Evolutionary conservation across 129 eudicot species (phyloP), one percentile per base, ranked within the genome.

Genomic region (Oenanthe sinensis): DNA sequence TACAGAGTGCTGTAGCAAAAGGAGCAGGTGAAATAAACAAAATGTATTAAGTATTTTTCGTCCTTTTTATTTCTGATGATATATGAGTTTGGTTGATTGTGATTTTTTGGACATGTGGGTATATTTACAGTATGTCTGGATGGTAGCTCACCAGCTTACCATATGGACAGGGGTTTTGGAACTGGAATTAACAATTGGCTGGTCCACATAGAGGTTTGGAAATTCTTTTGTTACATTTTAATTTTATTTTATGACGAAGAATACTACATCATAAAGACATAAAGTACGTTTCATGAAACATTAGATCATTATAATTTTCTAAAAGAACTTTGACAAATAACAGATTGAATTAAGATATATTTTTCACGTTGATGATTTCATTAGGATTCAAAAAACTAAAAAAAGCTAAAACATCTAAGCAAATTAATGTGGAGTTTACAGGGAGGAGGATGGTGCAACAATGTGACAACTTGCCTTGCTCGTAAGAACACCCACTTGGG

Each of bases 361-460:
- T 0, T 24, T 10, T 30, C 7, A 26, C 12, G 39, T 28, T 63
- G 8, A 40, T 30, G 24, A 20, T n/a, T 17, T n/a, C 75, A 72
- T 9, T 43, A 42, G 50, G n/a, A 20, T 24, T 11, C 30, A 46
- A 76, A 54, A 76, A 36, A 37, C 0, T 5, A 77, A 5, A 26
- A 28, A 19, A 49, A 47, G 12, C 26, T 8, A 28, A 72, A 2
- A 17, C 16, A 50, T 50, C 65, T 55, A 33, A 49, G 50, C 26
- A 45, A 5, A 10, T 73, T n/a, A 26, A 0, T 24, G 16, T 46
- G 78, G 79, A 62, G 62, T 79, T 71, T 48, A 46, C n/a, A 93
- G 98, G 98, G 98, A 84, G 98, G 98, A 82, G 98, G 97, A 80
- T 95, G 98, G 98, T 95, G 98, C 87, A 88, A 91, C 81, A 91